Conservation (phyloP, 2,329 filamentous ascomycete species). For the Neoarthrinium moseri region DNA sequence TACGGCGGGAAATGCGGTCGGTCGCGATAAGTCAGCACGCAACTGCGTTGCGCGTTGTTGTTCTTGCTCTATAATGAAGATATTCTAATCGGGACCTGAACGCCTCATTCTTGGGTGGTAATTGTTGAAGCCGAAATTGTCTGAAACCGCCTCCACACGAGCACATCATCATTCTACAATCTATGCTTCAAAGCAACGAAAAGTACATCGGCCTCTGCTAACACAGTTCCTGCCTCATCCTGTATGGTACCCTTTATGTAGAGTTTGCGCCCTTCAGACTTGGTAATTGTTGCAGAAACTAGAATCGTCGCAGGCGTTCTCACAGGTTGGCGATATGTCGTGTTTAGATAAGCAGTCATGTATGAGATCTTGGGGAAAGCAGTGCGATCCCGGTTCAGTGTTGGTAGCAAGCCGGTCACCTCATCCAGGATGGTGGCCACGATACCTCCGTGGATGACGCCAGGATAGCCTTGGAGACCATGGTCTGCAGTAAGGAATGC, state of each 20-base stretch:
- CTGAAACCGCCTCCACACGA: too few relatives aligned
- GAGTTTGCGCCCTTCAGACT: background rate
- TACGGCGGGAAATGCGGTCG: too few relatives aligned
- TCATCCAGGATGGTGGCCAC: slow-evolving; percentile 60
- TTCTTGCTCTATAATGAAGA: too few relatives aligned
- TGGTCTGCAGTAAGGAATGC: slow-evolving; percentile 41
- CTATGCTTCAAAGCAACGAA: background rate
- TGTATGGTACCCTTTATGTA: background rate
- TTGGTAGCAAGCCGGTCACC: slow-evolving; percentile 48
- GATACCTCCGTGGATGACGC: slow-evolving; percentile 57
- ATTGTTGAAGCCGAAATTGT: too few relatives aligned
- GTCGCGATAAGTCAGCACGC: too few relatives aligned
- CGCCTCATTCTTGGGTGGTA: too few relatives aligned
- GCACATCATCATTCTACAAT: too few relatives aligned
- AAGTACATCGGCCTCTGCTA: background rate
- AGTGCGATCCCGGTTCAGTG: slow-evolving; percentile 32
- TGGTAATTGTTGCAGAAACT: background rate
- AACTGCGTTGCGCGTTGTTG: too few relatives aligned
- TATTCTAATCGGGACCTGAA: too few relatives aligned
- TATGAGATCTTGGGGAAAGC: slow-evolving; percentile 3
- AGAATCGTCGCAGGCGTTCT: background rate
- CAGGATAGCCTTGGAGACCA: slow-evolving; percentile 52
- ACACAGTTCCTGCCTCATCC: background rate
- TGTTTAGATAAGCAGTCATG: slow-evolving; percentile 17
- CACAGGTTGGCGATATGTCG: slow-evolving; percentile 8